These are phyloP conservation scores for Peniophora sp. DNA, from an alignment of 1,284 basidiomycete genomes.

Conservation along the genomic window DNA sequence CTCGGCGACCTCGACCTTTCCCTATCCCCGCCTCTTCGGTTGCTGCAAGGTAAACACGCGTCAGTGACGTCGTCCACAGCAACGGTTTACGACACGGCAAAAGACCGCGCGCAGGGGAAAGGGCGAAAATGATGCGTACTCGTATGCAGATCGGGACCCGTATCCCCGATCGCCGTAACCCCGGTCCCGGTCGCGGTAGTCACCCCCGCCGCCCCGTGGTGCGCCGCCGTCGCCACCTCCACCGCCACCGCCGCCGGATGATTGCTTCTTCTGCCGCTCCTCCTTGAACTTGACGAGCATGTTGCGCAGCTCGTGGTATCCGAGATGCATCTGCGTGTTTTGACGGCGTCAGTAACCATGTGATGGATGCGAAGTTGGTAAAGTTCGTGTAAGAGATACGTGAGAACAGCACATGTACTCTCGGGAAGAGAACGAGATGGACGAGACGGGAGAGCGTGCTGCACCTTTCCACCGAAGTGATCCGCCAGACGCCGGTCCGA, in stretches of 20 bases:
- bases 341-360: not conserved
- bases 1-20: slow-evolving; percentile 76
- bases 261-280: slow-evolving; percentile 79
- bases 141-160: slow-evolving; percentile 57
- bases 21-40: slow-evolving; percentile 53
- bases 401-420: not conserved
- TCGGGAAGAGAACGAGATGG: not conserved
- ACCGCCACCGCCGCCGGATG: slow-evolving; percentile 30
- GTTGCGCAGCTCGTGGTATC: slow-evolving; percentile 95
- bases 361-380: slow-evolving; percentile 3
- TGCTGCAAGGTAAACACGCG: slow-evolving; percentile 12
- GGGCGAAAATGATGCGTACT: slow-evolving; percentile 41
- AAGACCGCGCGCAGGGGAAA: no score
- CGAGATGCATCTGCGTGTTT: slow-evolving; percentile 83
- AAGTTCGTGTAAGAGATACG: slow-evolving; percentile 1
- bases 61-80: not conserved
- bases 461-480: slow-evolving; percentile 98
- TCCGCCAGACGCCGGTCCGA: slow-evolving; percentile 98
- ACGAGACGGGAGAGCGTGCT: slow-evolving; percentile 15
- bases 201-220: slow-evolving; percentile 15
- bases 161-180: slow-evolving; percentile 49
- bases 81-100: not conserved
- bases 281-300: slow-evolving; percentile 86
- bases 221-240: slow-evolving; percentile 23
- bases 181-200: slow-evolving; percentile 25